A percentile compares a stretch with the other conserved stretches of the same genome.
phyloP scores from a whole-genome alignment of 2,329 filamentous ascomycete species.

The Huntiella moniliformis region DNA sequence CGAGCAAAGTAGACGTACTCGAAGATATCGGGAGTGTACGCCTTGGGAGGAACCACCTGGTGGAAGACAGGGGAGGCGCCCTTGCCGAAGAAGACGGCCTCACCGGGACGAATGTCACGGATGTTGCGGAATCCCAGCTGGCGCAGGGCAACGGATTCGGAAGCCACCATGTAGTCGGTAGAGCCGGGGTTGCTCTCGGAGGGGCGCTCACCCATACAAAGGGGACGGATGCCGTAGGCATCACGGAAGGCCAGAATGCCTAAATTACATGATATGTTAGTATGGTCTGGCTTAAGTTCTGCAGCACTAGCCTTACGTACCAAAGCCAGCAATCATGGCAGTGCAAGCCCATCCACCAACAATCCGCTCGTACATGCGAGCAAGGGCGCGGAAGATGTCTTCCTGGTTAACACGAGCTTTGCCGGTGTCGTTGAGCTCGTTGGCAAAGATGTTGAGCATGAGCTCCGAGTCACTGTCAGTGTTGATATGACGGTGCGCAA shows the following conservation, averaged over 20 bases:
- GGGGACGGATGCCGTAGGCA: constrained; percentile 55
- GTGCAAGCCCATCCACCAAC: constrained; percentile 64
- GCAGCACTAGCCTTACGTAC: constrained; percentile 18
- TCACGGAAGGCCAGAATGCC: constrained; percentile 13
- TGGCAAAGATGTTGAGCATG: constrained; percentile 67
- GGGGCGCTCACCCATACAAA: constrained; percentile 57
- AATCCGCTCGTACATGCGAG: constrained; percentile 53
- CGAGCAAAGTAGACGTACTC: constrained; percentile 78
- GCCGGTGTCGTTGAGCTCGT: constrained; percentile 60
- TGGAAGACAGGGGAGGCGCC: constrained; percentile 53
- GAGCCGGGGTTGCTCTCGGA: constrained; percentile 42
- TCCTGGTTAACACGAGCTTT: constrained; percentile 64
- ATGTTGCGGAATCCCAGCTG: constrained; percentile 67
- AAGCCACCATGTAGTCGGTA: constrained; percentile 78
- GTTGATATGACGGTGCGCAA: constrained; percentile 73
- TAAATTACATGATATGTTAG: not conserved
- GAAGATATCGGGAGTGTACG: constrained; percentile 63
- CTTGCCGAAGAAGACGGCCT: constrained; percentile 74
- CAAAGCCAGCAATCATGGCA: constrained; percentile 66
- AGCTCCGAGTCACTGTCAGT: constrained; percentile 81
- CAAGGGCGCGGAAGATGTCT: constrained; percentile 56
- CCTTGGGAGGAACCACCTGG: constrained; percentile 48
- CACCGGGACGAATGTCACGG: constrained; percentile 59
- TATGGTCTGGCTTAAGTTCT: too few relatives aligned
- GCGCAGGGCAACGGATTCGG: constrained; percentile 65